Percentiles rank a stretch among this genome's conserved stretches.
These are phyloP conservation scores for Magnusiomyces paraingens DNA, from an alignment of 1,139 yeast genomes.

Conservation along the genomic window DNA sequence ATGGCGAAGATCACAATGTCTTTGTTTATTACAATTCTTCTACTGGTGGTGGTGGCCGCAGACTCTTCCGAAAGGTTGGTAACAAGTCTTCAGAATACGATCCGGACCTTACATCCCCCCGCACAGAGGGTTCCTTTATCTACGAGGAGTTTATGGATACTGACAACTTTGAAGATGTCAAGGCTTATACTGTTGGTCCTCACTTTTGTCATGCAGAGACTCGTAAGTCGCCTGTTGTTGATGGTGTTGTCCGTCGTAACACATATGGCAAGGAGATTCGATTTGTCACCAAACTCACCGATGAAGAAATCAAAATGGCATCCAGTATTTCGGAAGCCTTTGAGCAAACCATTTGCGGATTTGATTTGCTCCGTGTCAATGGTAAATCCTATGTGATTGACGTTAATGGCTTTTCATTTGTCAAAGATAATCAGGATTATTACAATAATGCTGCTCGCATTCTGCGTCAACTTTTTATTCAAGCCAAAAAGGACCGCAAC, in stretches of 20 bases:
- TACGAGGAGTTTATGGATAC: constrained; percentile 97
- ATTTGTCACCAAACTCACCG: constrained; percentile 72
- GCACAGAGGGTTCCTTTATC: constrained; percentile 86
- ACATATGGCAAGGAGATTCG: constrained; percentile 97
- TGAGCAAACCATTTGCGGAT: constrained; percentile 96
- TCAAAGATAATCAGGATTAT: constrained; percentile 82
- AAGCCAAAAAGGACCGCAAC: constrained; percentile 51
- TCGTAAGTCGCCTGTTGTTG: constrained; percentile 96
- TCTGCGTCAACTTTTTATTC: constrained; percentile 62
- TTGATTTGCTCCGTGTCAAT: constrained; percentile 82
- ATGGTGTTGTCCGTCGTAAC: constrained; percentile 94
- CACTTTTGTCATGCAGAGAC: constrained; percentile 95
- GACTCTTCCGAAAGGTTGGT: constrained; percentile 91
- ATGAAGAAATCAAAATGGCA: constrained; percentile 76
- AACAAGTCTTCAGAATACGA: constrained; percentile 96
- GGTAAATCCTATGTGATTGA: constrained; percentile 92
- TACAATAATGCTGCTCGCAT: constrained; percentile 81
- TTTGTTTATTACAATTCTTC: constrained; percentile 83
- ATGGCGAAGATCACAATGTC: constrained; percentile 97
- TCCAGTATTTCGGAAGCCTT: constrained; percentile 64
- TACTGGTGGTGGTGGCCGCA: constrained; percentile 96
- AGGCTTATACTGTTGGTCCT: constrained; percentile 95
- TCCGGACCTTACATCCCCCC: constrained; percentile 62
- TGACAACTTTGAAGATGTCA: constrained; percentile 96
- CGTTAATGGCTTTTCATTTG: constrained; percentile 97